Conservation (phyloP, 2,329 filamentous ascomycete genomes). For the Cyphellophora europaea region DNA sequence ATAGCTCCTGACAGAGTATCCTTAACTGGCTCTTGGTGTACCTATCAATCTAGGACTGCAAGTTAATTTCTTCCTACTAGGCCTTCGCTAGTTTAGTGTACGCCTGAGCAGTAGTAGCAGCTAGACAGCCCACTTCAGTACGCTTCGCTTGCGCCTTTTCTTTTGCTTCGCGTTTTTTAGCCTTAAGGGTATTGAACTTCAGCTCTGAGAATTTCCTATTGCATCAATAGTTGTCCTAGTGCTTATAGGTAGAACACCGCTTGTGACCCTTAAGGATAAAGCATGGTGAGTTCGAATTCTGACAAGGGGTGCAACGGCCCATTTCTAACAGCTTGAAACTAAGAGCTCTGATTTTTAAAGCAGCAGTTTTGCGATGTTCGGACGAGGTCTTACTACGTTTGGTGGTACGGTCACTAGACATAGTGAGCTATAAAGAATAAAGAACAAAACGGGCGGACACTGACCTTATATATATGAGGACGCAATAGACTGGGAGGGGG, state of each 20-base stretch:
- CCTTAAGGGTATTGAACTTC: no score
- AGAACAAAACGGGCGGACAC: background rate
- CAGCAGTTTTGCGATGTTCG: background rate
- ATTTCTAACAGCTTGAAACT: no score
- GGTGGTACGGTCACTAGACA: background rate
- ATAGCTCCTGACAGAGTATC: background rate
- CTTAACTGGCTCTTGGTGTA: background rate
- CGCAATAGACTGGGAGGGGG: background rate
- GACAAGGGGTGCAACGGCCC: background rate
- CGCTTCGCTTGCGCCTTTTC: no score
- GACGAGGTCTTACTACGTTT: background rate
- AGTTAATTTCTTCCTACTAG: no score
- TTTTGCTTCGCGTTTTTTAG: no score
- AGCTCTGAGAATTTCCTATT: no score
- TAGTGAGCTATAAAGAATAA: conserved; percentile 1
- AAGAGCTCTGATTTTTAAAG: no score
- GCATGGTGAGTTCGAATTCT: background rate
- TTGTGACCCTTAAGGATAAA: background rate
- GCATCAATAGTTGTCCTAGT: background rate
- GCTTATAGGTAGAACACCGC: background rate
- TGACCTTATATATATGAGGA: background rate
- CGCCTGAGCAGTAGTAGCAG: no score
- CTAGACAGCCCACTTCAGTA: no score
- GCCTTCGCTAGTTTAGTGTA: no score
- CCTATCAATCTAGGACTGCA: background rate